Evolutionary conservation across 768 basidiomycete genomes (phyloP).

Genomic region (Boletus subparvulus): DNA sequence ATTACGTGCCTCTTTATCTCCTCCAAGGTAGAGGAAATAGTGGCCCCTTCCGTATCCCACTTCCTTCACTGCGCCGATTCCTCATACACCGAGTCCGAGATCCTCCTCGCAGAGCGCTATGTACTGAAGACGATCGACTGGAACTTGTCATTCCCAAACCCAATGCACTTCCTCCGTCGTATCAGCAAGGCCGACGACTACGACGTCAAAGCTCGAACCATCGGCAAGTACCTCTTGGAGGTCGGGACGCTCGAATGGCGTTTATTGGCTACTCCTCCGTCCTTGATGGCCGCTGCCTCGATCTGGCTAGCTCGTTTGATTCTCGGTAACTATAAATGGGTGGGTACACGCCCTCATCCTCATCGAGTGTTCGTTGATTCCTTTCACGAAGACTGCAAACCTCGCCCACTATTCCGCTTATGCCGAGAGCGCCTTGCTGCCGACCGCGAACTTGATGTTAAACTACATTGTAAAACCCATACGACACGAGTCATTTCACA

Average conservation of each 20-base stretch:
- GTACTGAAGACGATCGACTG: conserved; percentile 83
- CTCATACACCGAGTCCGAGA: conserved; percentile 73
- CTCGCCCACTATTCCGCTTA: conserved; percentile 88
- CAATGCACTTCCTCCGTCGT: conserved; percentile 84
- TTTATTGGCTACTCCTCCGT: conserved; percentile 73
- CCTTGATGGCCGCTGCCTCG: conserved; percentile 76
- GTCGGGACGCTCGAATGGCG: conserved; percentile 79
- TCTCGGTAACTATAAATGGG: conserved; percentile 85
- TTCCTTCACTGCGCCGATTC: conserved; percentile 79
- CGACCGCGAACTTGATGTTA: conserved; percentile 82
- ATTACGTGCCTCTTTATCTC: conserved; percentile 85
- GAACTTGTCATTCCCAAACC: conserved; percentile 84
- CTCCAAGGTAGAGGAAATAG: conserved; percentile 91
- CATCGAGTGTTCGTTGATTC: conserved; percentile 1
- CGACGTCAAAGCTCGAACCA: conserved; percentile 78
- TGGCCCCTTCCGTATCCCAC: conserved; percentile 80
- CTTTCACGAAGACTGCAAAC: conserved; percentile 64
- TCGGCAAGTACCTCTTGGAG: conserved; percentile 91
- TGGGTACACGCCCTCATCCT: conserved; percentile 39
- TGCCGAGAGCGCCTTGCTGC: conserved; percentile 73
- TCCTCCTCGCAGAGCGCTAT: conserved; percentile 87
- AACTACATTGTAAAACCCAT: conserved; percentile 79
- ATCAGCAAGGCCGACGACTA: conserved; percentile 94
- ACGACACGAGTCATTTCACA: conserved; percentile 74
- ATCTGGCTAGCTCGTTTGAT: conserved; percentile 84